phyloP scores from a whole-genome alignment of 345 rosid species.

The Theobroma cacao region DNA sequence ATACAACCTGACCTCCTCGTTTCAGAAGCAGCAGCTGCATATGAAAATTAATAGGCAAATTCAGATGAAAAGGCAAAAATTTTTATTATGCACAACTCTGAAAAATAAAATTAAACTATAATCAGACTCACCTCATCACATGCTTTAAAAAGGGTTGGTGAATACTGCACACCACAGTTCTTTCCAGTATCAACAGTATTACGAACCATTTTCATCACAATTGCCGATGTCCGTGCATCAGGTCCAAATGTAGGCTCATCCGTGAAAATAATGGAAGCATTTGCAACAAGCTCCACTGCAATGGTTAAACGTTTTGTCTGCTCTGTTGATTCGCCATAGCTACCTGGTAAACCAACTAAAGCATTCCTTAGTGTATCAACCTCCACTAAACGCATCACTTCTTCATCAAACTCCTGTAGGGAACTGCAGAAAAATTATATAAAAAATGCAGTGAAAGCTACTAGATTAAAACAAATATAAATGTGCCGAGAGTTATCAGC shows the following conservation, averaged over 20 bases:
- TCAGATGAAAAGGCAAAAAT: no score
- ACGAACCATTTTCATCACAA: constrained; percentile 91
- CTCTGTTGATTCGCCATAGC: constrained; percentile 83
- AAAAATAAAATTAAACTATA: neutral
- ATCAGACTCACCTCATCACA: constrained; percentile 74
- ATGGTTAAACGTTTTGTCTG: constrained; percentile 92
- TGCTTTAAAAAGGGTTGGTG: constrained; percentile 95
- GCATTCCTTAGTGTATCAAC: constrained; percentile 67
- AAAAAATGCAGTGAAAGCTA: neutral
- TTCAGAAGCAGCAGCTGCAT: constrained; percentile 84
- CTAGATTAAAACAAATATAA: constrained; percentile 8
- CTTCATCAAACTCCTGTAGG: constrained; percentile 90
- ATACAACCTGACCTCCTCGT: constrained; percentile 83
- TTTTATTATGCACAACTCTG: no score
- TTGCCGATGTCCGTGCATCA: constrained; percentile 94
- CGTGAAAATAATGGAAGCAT: constrained; percentile 91
- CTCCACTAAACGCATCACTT: constrained; percentile 91
- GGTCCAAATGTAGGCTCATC: constrained; percentile 98
- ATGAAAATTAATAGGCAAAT: neutral
- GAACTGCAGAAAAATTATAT: constrained; percentile 2
- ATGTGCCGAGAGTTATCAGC: constrained; percentile 13
- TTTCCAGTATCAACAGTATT: constrained; percentile 94
- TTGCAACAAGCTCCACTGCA: constrained; percentile 95
- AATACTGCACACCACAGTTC: constrained; percentile 92
- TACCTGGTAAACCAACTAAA: constrained; percentile 85